A percentile compares a stretch with the other conserved stretches of the same genome.
Conservation (phyloP, 1,139 yeast species). For the Zygosaccharomyces sapae region DNA sequence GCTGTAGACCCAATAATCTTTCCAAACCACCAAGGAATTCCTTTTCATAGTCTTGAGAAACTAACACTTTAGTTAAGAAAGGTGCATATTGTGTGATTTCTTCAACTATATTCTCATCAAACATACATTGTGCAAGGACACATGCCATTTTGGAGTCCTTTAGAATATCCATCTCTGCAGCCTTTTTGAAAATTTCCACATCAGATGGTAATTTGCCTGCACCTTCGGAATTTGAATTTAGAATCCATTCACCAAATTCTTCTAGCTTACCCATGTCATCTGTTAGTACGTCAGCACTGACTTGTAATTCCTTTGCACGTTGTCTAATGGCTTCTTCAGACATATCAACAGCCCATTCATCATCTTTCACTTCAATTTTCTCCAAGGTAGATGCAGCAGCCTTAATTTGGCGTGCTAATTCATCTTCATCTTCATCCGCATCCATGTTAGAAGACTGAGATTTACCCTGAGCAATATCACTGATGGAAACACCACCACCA, state of each 20-base stretch:
- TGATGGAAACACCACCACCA: constrained; percentile 79
- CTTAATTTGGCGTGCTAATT: constrained; percentile 71
- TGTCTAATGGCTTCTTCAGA: constrained; percentile 94
- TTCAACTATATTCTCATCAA: constrained; percentile 69
- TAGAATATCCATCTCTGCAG: constrained; percentile 70
- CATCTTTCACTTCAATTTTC: constrained; percentile 64
- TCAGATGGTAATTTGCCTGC: constrained; percentile 64
- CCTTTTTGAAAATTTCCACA: constrained; percentile 88
- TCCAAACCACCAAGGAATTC: constrained; percentile 94
- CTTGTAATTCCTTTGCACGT: constrained; percentile 85
- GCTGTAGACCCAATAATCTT: constrained; percentile 81
- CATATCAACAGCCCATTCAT: constrained; percentile 98
- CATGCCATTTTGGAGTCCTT: constrained; percentile 76
- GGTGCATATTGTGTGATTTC: constrained; percentile 79
- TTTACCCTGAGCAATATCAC: constrained; percentile 67
- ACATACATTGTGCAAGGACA: constrained; percentile 86
- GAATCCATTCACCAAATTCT: constrained; percentile 88
- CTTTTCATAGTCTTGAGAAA: constrained; percentile 65
- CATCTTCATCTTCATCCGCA: constrained; percentile 66
- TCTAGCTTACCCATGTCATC: constrained; percentile 46
- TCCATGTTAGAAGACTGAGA: constrained; percentile 39
- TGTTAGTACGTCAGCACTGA: constrained; percentile 43
- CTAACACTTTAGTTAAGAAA: constrained; percentile 70
- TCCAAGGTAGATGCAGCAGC: constrained; percentile 75
- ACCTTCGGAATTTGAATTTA: constrained; percentile 49